Base-by-base conservation (phyloP, 2,329 filamentous ascomycete species). In the Xylariomycetidae sp. region DNA sequence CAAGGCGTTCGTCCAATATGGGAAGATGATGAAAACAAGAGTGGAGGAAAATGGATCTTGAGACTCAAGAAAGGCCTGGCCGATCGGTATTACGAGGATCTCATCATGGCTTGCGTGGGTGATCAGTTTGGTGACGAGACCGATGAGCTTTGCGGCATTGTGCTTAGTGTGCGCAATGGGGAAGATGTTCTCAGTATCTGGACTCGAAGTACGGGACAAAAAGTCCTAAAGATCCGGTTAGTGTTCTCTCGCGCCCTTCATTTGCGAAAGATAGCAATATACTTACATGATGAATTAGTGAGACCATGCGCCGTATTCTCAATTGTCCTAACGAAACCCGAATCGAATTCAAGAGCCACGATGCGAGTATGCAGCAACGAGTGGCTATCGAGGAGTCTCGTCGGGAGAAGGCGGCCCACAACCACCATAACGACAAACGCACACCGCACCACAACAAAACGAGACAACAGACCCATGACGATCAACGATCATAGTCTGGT, bases 171-270 rank as follows among this genome's bases (percentile, higher is more conserved):
- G 44, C 77, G 92, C 42, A 94, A 89, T 54, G 90, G 89, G 27
- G 92, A 98, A 66, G 92, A 98, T 57, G 94, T 97, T 42, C 74
- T 98, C 61, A 96, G 88, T 66, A 88, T 98, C 57, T 98, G 92
- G 92, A 94, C 89, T 35, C 85, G 88, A 61, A 92, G 87, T 51
- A 87, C 94, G 54, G 90, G 88, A 27, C 88, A 88, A 43, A 82
- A 88, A 53, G 94, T 96, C 61, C 84, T 97, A 51, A 96, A 94
- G 70, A 95, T 98, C 54, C 82, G 90, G 85, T 94, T 76, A 50
- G 80, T 63, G 25, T 13, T 16, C n/a, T n/a, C n/a, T 23, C 20
- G 8, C 20, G 8, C n/a, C n/a, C n/a, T n/a, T n/a, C n/a, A n/a
- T n/a, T n/a, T n/a, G n/a, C n/a, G n/a, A n/a, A n/a, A n/a, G n/a